Percentiles rank a stretch among this genome's conserved stretches.
Conservation (phyloP, 140 eudicot species). For the Senecio squalidus region DNA sequence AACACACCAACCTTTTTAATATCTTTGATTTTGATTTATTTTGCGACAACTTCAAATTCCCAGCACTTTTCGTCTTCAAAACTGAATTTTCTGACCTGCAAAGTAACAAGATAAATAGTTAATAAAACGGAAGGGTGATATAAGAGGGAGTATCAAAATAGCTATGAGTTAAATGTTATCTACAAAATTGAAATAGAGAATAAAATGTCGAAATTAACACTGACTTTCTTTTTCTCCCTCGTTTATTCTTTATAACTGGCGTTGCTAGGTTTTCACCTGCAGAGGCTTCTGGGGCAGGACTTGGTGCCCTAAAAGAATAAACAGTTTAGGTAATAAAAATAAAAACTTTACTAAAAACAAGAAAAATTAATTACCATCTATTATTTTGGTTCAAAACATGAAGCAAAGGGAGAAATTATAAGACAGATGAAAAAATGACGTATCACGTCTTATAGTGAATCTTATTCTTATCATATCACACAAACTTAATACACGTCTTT, state of each 20-base stretch:
- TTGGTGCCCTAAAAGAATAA: constrained; percentile 20
- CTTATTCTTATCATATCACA: background rate
- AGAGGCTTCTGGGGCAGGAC: constrained; percentile 23
- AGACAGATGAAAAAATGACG: background rate
- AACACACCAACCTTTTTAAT: constrained; percentile 37
- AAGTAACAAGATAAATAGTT: constrained; percentile 8
- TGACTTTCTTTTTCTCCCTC: constrained; percentile 48
- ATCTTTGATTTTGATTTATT: constrained; percentile 23
- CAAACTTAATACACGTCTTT: too few species aligned
- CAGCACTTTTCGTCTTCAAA: constrained; percentile 24
- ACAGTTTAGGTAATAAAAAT: too few species aligned
- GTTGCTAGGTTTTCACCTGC: constrained; percentile 30
- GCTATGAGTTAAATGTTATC: constrained; percentile 6
- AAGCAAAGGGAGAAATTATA: constrained; percentile 2
- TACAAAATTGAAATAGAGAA: constrained; percentile 4
- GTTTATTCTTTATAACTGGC: constrained; percentile 23
- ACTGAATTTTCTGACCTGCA: constrained; percentile 37
- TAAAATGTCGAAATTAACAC: constrained; percentile 18
- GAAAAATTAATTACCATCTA: too few species aligned
- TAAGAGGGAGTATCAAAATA: background rate
- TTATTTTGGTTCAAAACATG: constrained; percentile 14
- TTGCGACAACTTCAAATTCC: constrained; percentile 12
- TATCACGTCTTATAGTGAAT: background rate
- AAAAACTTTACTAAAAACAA: too few species aligned
- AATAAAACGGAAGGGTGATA: background rate